Conservation (phyloP, 2,329 filamentous ascomycete genomes). For the Bipolaris oryzae region DNA sequence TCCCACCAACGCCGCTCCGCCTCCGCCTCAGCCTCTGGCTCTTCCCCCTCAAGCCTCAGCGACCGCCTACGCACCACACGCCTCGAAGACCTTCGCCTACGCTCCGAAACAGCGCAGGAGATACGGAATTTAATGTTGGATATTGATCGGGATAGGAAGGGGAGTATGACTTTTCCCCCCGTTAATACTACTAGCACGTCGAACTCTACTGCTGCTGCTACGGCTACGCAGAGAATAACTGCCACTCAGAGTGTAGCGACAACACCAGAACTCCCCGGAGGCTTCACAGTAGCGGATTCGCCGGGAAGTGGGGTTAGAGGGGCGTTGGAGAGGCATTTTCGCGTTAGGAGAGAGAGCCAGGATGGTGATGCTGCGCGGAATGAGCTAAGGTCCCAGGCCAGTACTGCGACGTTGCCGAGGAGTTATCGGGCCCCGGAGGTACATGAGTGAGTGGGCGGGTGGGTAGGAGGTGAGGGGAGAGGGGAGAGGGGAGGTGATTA, state of each 20-base stretch:
- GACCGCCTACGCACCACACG: slow-evolving; percentile 2
- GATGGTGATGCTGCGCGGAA: neutral
- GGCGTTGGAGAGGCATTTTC: neutral
- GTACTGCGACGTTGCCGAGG: slow-evolving; percentile 4
- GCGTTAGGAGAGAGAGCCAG: neutral
- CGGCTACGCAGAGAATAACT: neutral
- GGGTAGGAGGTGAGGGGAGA: no score
- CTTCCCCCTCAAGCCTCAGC: slow-evolving; percentile 2
- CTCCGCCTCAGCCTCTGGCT: slow-evolving; percentile 1
- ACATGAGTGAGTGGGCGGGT: neutral
- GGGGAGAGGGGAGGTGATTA: no score
- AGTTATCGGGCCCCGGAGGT: slow-evolving; percentile 1
- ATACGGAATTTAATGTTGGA: slow-evolving; percentile 7
- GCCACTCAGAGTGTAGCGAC: no score
- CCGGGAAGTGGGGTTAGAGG: neutral
- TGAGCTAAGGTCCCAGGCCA: neutral
- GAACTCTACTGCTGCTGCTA: neutral
- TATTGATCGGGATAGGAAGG: neutral
- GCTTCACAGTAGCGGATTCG: neutral
- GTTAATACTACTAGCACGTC: neutral
- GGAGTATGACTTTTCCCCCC: neutral
- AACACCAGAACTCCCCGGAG: neutral
- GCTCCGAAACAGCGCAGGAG: slow-evolving; percentile 1
- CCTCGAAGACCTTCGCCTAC: slow-evolving; percentile 7
- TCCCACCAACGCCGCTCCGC: neutral